These are phyloP conservation scores for Drechslerella coelobrocha DNA, from an alignment of 2,329 filamentous ascomycete species.

Conservation along the genomic window DNA sequence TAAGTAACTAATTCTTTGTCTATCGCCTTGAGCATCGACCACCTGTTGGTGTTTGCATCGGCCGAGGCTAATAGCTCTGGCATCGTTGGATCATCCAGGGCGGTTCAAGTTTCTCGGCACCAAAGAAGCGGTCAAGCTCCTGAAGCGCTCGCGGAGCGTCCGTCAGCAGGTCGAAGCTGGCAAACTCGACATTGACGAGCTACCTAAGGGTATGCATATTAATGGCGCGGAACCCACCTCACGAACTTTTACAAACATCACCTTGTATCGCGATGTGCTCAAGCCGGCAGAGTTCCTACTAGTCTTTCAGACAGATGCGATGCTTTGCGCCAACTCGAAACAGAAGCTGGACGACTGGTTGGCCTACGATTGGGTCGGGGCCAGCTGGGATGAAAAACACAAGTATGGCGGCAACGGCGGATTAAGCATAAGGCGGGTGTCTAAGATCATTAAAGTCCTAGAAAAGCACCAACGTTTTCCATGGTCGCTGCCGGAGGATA, in stretches of 20 bases:
- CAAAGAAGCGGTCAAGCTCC: conserved; percentile 59
- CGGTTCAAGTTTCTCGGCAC: conserved; percentile 62
- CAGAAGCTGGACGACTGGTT: conserved; percentile 63
- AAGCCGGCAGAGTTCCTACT: conserved; percentile 63
- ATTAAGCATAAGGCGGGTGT: conserved; percentile 64
- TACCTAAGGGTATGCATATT: conserved; percentile 65
- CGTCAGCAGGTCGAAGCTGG: conserved; percentile 49
- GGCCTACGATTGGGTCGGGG: conserved; percentile 65
- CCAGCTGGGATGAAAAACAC: conserved; percentile 60
- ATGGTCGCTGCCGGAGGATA: conserved; percentile 64
- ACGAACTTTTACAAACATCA: conserved; percentile 64
- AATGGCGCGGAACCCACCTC: conserved; percentile 64
- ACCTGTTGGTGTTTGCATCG: too few relatives aligned
- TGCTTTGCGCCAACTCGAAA: conserved; percentile 65
- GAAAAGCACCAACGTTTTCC: conserved; percentile 60
- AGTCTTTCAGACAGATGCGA: conserved; percentile 66
- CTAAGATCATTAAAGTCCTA: conserved; percentile 64
- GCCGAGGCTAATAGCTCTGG: too few relatives aligned
- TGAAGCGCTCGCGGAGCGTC: conserved; percentile 55
- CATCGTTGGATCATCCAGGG: conserved; percentile 12
- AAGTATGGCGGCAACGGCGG: conserved; percentile 65
- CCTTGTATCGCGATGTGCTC: conserved; percentile 60
- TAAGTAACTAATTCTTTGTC: conserved; percentile 60
- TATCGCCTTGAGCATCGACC: not conserved
- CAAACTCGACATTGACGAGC: conserved; percentile 61